Conservation (phyloP, 306 rosid species). For the Argentina anserina region DNA sequence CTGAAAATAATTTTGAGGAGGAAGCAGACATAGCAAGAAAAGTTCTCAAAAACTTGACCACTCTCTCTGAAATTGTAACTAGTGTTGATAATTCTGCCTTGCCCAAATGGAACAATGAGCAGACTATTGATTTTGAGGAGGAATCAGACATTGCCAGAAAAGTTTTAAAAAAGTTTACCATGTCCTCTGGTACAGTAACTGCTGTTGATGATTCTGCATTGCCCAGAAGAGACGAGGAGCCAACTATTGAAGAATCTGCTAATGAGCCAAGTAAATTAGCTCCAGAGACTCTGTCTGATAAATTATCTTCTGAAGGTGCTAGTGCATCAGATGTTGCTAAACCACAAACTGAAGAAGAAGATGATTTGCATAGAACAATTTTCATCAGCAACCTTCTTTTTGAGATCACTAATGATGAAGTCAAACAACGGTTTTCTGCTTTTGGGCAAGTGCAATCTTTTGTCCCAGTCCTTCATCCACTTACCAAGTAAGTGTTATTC, state of each 20-base stretch:
- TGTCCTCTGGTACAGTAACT: slow-evolving; percentile 46
- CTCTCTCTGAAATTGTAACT: slow-evolving; percentile 44
- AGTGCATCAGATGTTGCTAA: slow-evolving; percentile 36
- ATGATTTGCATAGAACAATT: slow-evolving; percentile 67
- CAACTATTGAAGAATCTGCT: slow-evolving; percentile 30
- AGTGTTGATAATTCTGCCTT: slow-evolving; percentile 27
- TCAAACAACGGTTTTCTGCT: slow-evolving; percentile 74
- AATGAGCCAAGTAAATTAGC: slow-evolving; percentile 34
- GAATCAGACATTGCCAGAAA: slow-evolving; percentile 84
- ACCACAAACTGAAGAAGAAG: slow-evolving; percentile 47
- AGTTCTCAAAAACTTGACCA: slow-evolving; percentile 61
- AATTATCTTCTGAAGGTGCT: slow-evolving; percentile 36
- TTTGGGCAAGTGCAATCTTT: slow-evolving; percentile 85
- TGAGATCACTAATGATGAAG: slow-evolving; percentile 68
- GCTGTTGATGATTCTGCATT: slow-evolving; percentile 29
- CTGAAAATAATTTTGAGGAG: slow-evolving; percentile 65
- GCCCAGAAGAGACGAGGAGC: slow-evolving; percentile 35
- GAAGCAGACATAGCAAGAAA: slow-evolving; percentile 83
- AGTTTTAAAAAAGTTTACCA: slow-evolving; percentile 59
- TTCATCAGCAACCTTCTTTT: slow-evolving; percentile 83
- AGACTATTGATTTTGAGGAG: slow-evolving; percentile 55
- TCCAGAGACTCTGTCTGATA: slow-evolving; percentile 43
- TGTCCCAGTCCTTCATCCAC: slow-evolving; percentile 76
- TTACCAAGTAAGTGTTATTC: slow-evolving; percentile 64
- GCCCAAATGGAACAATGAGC: slow-evolving; percentile 36